Evolutionary conservation across 2,329 filamentous ascomycete species (phyloP).

Genomic region (Epichloe baconii): DNA sequence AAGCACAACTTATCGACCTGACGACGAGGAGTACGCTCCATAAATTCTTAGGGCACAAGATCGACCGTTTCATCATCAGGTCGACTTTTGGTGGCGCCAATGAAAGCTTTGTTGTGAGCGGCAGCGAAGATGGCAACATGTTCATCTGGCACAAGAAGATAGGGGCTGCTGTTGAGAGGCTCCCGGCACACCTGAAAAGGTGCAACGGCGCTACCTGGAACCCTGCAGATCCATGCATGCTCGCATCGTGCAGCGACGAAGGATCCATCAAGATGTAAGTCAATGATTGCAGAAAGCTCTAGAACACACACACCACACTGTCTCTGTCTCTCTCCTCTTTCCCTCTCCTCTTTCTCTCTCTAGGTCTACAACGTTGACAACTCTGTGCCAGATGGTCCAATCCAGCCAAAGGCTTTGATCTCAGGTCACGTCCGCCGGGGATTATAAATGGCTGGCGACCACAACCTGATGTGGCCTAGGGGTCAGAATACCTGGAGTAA

Average conservation of each 20-base stretch:
- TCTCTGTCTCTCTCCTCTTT: neutral
- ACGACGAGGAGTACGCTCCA: conserved; percentile 58
- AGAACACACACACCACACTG: too few relatives aligned
- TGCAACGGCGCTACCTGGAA: conserved; percentile 90
- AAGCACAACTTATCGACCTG: conserved; percentile 69
- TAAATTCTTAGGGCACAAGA: conserved; percentile 62
- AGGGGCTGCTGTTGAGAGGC: conserved; percentile 59
- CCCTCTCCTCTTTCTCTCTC: neutral
- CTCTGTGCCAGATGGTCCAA: conserved; percentile 7
- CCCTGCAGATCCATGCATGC: conserved; percentile 66
- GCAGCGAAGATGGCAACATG: conserved; percentile 68
- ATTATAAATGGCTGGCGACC: conserved; percentile 10
- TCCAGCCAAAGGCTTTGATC: conserved; percentile 9
- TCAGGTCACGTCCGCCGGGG: conserved; percentile 8
- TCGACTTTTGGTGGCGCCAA: conserved; percentile 78
- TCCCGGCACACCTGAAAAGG: conserved; percentile 59
- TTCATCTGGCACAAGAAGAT: conserved; percentile 88
- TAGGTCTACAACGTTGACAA: neutral
- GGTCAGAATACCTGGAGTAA: neutral
- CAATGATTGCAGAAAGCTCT: neutral
- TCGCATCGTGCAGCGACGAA: conserved; percentile 88
- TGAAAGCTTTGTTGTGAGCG: conserved; percentile 83
- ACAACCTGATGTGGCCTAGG: conserved; percentile 7
- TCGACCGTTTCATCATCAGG: conserved; percentile 67
- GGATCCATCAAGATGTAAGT: conserved; percentile 72